phyloP scores from a whole-genome alignment of 2,329 filamentous ascomycete genomes.

The Cercospora sp. region DNA sequence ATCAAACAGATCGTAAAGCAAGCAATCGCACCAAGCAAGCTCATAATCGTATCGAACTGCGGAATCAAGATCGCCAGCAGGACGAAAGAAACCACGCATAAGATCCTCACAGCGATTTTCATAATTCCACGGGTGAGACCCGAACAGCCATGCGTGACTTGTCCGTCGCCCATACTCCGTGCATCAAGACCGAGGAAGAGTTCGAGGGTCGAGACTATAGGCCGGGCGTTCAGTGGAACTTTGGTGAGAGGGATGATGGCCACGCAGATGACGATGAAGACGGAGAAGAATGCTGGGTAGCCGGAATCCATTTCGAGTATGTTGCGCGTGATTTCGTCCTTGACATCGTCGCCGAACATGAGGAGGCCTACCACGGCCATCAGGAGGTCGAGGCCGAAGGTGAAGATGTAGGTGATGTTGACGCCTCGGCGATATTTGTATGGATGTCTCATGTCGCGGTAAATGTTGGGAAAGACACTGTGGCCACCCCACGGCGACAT shows the following conservation, averaged over 20 bases:
- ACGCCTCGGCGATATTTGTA: slow-evolving; percentile 76
- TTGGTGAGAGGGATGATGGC: slow-evolving; percentile 94
- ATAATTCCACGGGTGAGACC: slow-evolving; percentile 58
- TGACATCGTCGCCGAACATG: slow-evolving; percentile 92
- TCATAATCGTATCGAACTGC: slow-evolving; percentile 86
- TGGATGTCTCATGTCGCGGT: slow-evolving; percentile 76
- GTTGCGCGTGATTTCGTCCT: slow-evolving; percentile 87
- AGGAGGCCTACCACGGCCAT: slow-evolving; percentile 82
- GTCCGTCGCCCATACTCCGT: slow-evolving; percentile 53
- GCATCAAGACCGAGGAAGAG: slow-evolving; percentile 72
- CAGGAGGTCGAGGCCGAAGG: slow-evolving; percentile 74
- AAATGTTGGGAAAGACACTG: slow-evolving; percentile 80
- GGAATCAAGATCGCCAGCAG: slow-evolving; percentile 72
- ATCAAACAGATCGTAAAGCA: slow-evolving; percentile 96
- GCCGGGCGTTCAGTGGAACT: slow-evolving; percentile 67
- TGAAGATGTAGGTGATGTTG: slow-evolving; percentile 80
- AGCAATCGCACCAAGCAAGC: slow-evolving; percentile 81
- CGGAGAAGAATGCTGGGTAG: slow-evolving; percentile 72
- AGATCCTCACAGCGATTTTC: slow-evolving; percentile 63
- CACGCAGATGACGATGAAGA: slow-evolving; percentile 81
- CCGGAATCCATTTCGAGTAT: slow-evolving; percentile 64
- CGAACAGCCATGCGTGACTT: slow-evolving; percentile 55
- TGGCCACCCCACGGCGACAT: slow-evolving; percentile 79
- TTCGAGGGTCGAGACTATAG: slow-evolving; percentile 83
- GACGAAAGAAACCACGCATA: slow-evolving; percentile 70